A percentile compares a stretch with the other conserved stretches of the same genome.
These are phyloP conservation scores for Aspergillus proliferans DNA, from an alignment of 2,329 filamentous ascomycete genomes.

Conservation along the genomic window DNA sequence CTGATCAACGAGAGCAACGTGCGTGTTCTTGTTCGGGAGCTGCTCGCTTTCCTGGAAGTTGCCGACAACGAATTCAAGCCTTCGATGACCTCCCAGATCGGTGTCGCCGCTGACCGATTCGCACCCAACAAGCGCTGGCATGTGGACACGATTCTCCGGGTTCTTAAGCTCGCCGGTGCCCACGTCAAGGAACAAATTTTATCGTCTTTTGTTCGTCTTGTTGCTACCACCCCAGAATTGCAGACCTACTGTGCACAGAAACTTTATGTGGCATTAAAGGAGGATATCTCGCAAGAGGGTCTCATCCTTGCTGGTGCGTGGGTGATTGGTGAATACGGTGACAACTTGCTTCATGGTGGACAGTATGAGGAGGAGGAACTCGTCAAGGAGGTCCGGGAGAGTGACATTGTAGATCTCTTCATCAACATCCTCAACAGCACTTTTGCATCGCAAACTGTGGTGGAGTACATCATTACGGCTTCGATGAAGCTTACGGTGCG, in stretches of 20 bases:
- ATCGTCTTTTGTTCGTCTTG: conserved; percentile 90
- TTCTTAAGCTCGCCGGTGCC: conserved; percentile 87
- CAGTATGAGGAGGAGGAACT: conserved; percentile 93
- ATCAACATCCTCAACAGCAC: conserved; percentile 87
- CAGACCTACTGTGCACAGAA: conserved; percentile 97
- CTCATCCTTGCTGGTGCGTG: conserved; percentile 88
- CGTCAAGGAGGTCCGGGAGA: conserved; percentile 74
- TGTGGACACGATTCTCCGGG: conserved; percentile 92
- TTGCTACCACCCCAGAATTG: conserved; percentile 87
- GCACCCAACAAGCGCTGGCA: conserved; percentile 98
- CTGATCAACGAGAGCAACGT: conserved; percentile 97
- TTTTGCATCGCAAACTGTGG: conserved; percentile 83
- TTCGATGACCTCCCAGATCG: conserved; percentile 96
- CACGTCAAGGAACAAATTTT: conserved; percentile 97
- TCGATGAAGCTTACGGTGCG: conserved; percentile 92
- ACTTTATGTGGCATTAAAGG: conserved; percentile 81
- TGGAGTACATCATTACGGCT: conserved; percentile 92
- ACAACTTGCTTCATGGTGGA: conserved; percentile 78
- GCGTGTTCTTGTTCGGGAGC: conserved; percentile 82
- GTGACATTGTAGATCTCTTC: conserved; percentile 89
- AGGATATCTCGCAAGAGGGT: conserved; percentile 96
- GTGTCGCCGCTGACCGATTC: conserved; percentile 91
- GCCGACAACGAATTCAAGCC: conserved; percentile 99
- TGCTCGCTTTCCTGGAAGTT: conserved; percentile 91
- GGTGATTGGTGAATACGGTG: conserved; percentile 97